Conservation (phyloP, 2,329 filamentous ascomycete genomes). For the Harringtonia aguacate region DNA sequence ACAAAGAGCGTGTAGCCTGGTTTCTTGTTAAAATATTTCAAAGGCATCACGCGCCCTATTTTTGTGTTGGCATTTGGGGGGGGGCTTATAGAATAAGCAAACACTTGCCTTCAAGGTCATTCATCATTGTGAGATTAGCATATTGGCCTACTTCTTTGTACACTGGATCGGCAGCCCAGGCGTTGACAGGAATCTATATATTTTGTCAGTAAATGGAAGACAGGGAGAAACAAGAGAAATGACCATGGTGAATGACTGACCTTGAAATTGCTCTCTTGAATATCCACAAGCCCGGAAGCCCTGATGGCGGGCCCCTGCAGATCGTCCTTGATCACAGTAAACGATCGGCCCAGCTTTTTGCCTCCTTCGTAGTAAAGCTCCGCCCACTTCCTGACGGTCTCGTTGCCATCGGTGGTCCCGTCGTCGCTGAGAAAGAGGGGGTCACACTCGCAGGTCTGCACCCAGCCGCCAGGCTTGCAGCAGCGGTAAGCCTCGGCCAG, state of each 20-base stretch:
- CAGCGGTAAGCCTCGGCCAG: not conserved
- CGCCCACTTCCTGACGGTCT: too few relatives aligned
- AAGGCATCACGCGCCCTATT: too few relatives aligned
- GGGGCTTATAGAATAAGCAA: too few relatives aligned
- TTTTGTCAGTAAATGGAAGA: not conserved
- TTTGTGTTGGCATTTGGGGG: too few relatives aligned
- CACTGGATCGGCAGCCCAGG: not conserved
- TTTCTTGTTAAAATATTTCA: too few relatives aligned
- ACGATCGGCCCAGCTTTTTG: too few relatives aligned
- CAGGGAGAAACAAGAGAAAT: not conserved
- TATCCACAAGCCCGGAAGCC: too few relatives aligned
- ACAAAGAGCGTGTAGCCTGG: conserved; percentile 9
- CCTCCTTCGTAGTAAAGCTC: too few relatives aligned
- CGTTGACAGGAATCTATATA: not conserved
- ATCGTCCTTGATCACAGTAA: too few relatives aligned
- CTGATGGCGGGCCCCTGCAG: too few relatives aligned
- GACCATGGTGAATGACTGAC: too few relatives aligned
- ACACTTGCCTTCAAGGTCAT: not conserved
- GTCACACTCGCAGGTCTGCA: not conserved
- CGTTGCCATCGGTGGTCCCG: not conserved
- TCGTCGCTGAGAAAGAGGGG: not conserved
- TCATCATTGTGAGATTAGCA: not conserved
- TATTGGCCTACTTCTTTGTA: not conserved
- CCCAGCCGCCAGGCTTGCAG: not conserved
- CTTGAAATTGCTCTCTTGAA: too few relatives aligned